phyloP scores from a whole-genome alignment of 352 stramenopile genomes.

The Achlya hypogyna region DNA sequence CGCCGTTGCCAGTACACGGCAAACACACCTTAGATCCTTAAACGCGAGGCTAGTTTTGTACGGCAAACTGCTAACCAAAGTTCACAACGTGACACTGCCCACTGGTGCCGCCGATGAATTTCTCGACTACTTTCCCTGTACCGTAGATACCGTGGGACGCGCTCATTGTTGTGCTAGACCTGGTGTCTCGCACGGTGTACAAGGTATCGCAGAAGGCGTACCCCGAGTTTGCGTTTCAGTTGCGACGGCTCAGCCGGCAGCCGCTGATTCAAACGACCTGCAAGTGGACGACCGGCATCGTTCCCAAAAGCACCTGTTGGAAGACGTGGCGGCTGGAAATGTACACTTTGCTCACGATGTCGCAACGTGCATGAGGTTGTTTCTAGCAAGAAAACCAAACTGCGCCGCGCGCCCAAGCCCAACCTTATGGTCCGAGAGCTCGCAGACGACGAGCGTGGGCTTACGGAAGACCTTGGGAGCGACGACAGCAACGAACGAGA shows the following conservation, averaged over 20 bases:
- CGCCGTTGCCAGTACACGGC: not conserved
- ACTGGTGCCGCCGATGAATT: constrained; percentile 15
- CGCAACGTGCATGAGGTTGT: not conserved
- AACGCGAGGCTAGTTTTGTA: not conserved
- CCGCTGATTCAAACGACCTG: not conserved
- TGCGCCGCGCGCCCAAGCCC: constrained; percentile 1
- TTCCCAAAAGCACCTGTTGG: not conserved
- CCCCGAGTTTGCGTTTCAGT: not conserved
- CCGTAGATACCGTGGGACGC: no score
- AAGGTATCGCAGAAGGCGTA: constrained; percentile 10
- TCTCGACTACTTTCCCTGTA: constrained; percentile 16
- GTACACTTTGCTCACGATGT: not conserved
- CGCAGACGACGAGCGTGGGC: not conserved
- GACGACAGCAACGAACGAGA: constrained; percentile 14
- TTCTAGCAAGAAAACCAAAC: not conserved
- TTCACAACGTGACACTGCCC: constrained; percentile 4
- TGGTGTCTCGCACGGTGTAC: constrained; percentile 13
- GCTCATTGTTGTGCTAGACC: not conserved
- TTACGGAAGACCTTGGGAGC: not conserved
- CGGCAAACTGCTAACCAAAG: constrained; percentile 10
- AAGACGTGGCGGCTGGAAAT: not conserved
- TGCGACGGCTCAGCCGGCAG: not conserved
- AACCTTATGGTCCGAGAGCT: not conserved
- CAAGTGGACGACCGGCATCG: constrained; percentile 6
- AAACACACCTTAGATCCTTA: not conserved